Conservation (phyloP, 2,329 filamentous ascomycete genomes). For the Microdochium nivale region DNA sequence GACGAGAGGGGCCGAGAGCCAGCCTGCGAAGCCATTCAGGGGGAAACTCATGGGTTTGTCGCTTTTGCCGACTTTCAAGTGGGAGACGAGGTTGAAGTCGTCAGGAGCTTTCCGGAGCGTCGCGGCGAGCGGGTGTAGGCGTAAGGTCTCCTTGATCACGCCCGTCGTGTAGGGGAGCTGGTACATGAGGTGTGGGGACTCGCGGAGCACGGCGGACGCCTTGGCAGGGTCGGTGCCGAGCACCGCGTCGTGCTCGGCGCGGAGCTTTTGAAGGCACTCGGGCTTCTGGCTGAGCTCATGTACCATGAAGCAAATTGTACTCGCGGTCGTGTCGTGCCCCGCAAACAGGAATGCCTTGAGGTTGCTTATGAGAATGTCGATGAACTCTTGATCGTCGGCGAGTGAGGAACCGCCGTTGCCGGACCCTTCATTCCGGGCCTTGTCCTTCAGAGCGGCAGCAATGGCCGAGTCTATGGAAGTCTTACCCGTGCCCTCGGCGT, state of each 20-base stretch:
- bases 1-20: not conserved
- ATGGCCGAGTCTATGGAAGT: constrained; percentile 7
- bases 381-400: constrained; percentile 14
- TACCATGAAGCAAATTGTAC: constrained; percentile 14
- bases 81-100: not conserved
- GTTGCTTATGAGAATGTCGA: constrained; percentile 15
- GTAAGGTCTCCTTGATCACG: constrained; percentile 43
- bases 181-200: constrained; percentile 36
- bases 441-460: constrained; percentile 4
- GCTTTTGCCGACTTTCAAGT: not conserved
- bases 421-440: constrained; percentile 5
- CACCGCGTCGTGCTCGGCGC: constrained; percentile 26
- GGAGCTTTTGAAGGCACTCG: constrained; percentile 9
- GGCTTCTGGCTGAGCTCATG: constrained; percentile 14
- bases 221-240: constrained; percentile 31
- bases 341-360: constrained; percentile 22
- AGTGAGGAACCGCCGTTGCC: constrained; percentile 8
- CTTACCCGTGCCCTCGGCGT: constrained; percentile 9
- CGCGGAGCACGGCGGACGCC: constrained; percentile 26
- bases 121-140: constrained; percentile 37
- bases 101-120: not conserved
- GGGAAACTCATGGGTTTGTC: not conserved
- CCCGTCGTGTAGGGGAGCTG: constrained; percentile 41
- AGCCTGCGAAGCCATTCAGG: not conserved
- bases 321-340: constrained; percentile 23